Base-by-base conservation (phyloP, 495 filamentous ascomycete species). In the Talaromyces nanjingensis region DNA sequence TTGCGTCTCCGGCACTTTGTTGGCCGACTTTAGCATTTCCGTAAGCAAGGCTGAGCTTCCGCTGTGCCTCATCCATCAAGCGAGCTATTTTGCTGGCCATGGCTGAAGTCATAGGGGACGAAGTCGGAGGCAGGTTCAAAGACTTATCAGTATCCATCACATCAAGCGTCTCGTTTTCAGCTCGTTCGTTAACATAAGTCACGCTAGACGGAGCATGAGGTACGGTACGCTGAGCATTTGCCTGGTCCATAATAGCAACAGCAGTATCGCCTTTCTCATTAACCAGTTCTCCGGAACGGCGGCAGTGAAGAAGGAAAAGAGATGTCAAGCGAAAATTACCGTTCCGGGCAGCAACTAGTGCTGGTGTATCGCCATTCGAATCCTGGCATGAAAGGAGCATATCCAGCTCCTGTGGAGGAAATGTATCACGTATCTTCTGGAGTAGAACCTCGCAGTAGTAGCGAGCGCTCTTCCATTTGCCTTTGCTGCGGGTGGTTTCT, bases 381-480 rank as follows among this genome's bases (percentile, higher is more conserved):
- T 98, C 93, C 69, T 91, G 89, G 22, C 79, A 97, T 82, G 52
- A 96, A 70, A 79, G 62, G 34, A 78, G 22, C 89, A 81, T 72
- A 56, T 89, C 87, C 20, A 97, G 82, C 56, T 91, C 87, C 62
- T 87, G 83, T 18, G 84, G 81, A 9, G 85, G 79, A 60, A 83
- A 83, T 1, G 83, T 81, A 66, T 92, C 87, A 62, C 83, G 81
- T 25, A 98, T 78, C 73, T 88, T 93, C 73, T 93, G 89, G 31
- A 97, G 81, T n/a, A 97, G 82, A 60, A 89, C 85, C 69, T 97
- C 93, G 34, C 96, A 84, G 72, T 98, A 98, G 70, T 98, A 97
- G 16, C 90, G 85, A 20, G 91, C 90, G 66, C 87, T 92, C 27
- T 89, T 87, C 70, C 89, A 88, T 71, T 92, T 96, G 47, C 85